These are phyloP conservation scores for Hypoxylon rickii DNA, from an alignment of 495 filamentous ascomycete genomes.

Conservation along the genomic window DNA sequence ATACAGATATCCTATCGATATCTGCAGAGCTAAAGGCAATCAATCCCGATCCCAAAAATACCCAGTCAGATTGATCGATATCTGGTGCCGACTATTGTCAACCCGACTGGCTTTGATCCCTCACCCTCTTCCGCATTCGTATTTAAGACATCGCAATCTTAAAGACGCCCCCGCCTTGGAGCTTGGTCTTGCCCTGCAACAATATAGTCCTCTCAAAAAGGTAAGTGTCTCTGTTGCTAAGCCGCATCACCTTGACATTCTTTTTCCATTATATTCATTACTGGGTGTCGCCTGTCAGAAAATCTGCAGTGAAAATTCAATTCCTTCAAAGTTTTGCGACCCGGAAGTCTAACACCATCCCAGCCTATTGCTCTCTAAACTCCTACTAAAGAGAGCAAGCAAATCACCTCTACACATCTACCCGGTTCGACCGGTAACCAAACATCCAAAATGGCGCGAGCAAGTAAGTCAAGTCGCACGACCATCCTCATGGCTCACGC, in stretches of 20 bases:
- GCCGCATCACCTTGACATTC: not conserved
- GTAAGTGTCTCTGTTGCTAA: not conserved
- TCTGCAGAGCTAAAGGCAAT: not conserved
- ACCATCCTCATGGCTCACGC: not conserved
- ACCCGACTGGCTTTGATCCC: constrained; percentile 25
- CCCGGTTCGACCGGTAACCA: constrained; percentile 9
- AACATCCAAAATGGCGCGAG: constrained; percentile 22
- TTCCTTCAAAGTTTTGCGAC: constrained; percentile 10
- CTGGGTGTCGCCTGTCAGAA: not conserved
- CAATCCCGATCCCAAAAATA: not conserved
- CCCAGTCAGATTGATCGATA: not conserved
- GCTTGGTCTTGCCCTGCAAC: constrained; percentile 7
- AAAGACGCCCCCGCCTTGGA: constrained; percentile 10
- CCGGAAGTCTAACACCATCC: constrained; percentile 10
- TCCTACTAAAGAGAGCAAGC: not conserved
- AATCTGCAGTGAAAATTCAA: too few species aligned
- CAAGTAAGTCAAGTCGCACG: constrained; percentile 10
- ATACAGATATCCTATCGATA: not conserved
- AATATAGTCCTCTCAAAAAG: constrained; percentile 6
- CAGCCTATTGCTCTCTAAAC: not conserved
- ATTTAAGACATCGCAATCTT: constrained; percentile 30
- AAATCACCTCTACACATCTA: not conserved
- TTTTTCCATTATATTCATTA: not conserved
- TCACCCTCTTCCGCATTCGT: constrained; percentile 27
- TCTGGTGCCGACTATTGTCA: not conserved